phyloP scores from a whole-genome alignment of 2,329 filamentous ascomycete genomes.

The Clonostachys byssicola region DNA sequence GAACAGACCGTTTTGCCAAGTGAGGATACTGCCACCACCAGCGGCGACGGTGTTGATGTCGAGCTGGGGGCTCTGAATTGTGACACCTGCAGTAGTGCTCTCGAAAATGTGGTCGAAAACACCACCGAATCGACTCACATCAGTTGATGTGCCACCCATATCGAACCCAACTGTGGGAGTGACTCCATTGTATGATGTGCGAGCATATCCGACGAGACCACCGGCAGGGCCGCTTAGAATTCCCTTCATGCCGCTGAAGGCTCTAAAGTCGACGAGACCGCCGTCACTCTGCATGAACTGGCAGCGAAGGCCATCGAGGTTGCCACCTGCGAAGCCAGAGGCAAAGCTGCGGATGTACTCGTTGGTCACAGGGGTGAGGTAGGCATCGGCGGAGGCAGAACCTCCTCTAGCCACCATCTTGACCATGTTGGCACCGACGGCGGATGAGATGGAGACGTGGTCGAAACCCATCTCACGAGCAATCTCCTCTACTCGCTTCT shows the following conservation, averaged over 20 bases:
- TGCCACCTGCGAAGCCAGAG: slow-evolving; percentile 44
- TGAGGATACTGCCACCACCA: slow-evolving; percentile 46
- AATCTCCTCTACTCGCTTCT: background rate
- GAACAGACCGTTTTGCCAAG: slow-evolving; percentile 66
- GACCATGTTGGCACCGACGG: slow-evolving; percentile 64
- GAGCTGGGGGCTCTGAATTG: slow-evolving; percentile 66
- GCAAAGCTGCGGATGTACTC: slow-evolving; percentile 65
- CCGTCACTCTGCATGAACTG: slow-evolving; percentile 62
- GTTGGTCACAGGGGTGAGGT: slow-evolving; percentile 65
- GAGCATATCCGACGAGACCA: slow-evolving; percentile 67
- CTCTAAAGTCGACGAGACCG: slow-evolving; percentile 41
- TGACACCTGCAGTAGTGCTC: slow-evolving; percentile 64
- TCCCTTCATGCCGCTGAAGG: slow-evolving; percentile 60
- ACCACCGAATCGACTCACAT: slow-evolving; percentile 65
- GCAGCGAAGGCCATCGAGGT: slow-evolving; percentile 39
- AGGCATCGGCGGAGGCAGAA: slow-evolving; percentile 67
- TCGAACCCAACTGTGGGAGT: slow-evolving; percentile 51
- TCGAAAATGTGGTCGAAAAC: slow-evolving; percentile 69
- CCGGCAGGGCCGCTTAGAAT: slow-evolving; percentile 68
- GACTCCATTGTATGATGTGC: slow-evolving; percentile 61
- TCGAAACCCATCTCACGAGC: background rate
- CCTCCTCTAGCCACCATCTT: slow-evolving; percentile 65
- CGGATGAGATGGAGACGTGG: slow-evolving; percentile 57
- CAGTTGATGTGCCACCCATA: slow-evolving; percentile 64
- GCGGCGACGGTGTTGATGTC: slow-evolving; percentile 68